Percentiles rank a stretch among this genome's conserved stretches.
Conservation (phyloP, 2,329 filamentous ascomycete genomes). For the Penicillium frequentans region DNA sequence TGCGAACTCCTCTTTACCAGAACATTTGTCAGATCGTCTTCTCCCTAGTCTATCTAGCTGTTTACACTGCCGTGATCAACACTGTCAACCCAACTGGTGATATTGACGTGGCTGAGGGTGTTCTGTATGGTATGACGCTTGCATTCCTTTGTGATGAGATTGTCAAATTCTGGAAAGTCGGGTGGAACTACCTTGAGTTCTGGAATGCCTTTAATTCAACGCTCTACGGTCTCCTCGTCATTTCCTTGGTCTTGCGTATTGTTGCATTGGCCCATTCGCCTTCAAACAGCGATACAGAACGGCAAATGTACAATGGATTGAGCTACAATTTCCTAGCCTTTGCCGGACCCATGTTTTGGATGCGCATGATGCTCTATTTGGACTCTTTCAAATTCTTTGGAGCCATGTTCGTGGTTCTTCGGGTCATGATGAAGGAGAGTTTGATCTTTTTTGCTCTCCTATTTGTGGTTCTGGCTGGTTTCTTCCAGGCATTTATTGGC, state of each 20-base stretch:
- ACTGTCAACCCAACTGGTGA: conserved; percentile 85
- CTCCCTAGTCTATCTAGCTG: conserved; percentile 75
- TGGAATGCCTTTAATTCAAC: conserved; percentile 94
- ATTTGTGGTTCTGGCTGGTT: conserved; percentile 72
- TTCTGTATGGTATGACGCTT: conserved; percentile 87
- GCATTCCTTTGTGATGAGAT: conserved; percentile 88
- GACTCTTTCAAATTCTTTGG: conserved; percentile 95
- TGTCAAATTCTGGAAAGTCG: conserved; percentile 91
- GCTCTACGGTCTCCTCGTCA: conserved; percentile 74
- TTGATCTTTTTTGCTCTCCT: conserved; percentile 95
- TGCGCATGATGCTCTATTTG: conserved; percentile 84
- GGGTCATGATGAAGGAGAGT: conserved; percentile 91
- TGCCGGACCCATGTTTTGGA: conserved; percentile 95
- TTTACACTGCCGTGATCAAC: conserved; percentile 92
- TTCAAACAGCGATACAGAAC: conserved; percentile 49
- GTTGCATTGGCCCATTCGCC: conserved; percentile 68
- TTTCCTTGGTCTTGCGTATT: conserved; percentile 77
- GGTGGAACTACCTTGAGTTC: conserved; percentile 86
- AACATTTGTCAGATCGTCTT: conserved; percentile 85
- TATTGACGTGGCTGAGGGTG: conserved; percentile 76
- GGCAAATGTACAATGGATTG: conserved; percentile 69
- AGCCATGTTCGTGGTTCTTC: conserved; percentile 94
- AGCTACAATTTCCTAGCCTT: conserved; percentile 96
- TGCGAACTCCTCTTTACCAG: conserved; percentile 90
- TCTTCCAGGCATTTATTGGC: conserved; percentile 91